Evolutionary conservation across 306 rosid species (phyloP).

Genomic region (Vachellia collinsii): DNA sequence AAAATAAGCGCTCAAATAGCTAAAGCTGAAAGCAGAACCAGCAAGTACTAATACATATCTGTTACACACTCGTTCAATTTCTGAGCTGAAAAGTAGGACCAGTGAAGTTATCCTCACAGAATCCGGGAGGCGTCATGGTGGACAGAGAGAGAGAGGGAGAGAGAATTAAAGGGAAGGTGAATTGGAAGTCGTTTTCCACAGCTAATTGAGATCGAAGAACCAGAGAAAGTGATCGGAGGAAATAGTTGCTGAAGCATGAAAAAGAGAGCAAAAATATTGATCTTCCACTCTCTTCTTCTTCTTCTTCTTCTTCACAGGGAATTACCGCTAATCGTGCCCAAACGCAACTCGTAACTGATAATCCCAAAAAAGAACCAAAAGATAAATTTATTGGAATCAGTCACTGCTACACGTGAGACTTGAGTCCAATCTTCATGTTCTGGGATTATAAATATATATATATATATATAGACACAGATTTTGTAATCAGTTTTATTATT

Average conservation of each 20-base stretch:
- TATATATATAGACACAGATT: too few species aligned
- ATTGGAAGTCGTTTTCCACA: not conserved
- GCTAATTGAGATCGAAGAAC: not conserved
- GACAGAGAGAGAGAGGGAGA: not conserved
- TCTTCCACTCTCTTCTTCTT: not conserved
- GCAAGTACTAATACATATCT: not conserved
- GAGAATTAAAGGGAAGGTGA: not conserved
- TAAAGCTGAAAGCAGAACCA: not conserved
- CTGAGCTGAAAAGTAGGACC: constrained; percentile 19
- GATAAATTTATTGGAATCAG: not conserved
- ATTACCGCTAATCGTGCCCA: not conserved
- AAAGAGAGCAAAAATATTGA: not conserved
- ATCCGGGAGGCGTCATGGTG: not conserved
- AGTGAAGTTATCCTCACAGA: not conserved
- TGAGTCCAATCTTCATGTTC: not conserved
- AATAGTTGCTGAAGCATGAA: not conserved
- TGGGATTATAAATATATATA: not conserved
- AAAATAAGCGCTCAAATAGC: not conserved
- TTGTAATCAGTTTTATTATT: not conserved
- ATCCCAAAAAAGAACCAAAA: not conserved
- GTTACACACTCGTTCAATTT: constrained; percentile 24
- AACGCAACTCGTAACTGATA: not conserved
- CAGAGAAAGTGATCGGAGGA: not conserved
- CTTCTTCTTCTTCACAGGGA: not conserved
- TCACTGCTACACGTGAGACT: not conserved